These are phyloP conservation scores for Talaromyces wortmannii DNA, from an alignment of 495 filamentous ascomycete species.

Conservation along the genomic window DNA sequence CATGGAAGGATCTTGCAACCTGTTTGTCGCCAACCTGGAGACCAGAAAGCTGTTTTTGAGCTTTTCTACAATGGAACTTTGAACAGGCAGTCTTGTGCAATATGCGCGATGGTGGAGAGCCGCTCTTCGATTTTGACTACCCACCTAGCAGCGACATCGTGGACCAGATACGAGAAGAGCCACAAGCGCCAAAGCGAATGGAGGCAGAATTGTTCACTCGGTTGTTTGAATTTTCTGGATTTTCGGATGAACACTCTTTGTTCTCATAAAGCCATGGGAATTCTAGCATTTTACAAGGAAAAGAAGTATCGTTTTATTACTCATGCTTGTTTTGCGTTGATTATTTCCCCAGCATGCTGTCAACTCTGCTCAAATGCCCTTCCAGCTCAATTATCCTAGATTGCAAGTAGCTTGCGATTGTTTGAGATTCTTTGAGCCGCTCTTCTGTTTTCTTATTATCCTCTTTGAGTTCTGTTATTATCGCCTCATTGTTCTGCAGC, in stretches of 20 bases:
- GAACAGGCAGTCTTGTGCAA: slow-evolving; percentile 29
- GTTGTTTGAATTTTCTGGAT: background rate
- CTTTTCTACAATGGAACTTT: slow-evolving; percentile 34
- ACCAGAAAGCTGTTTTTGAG: slow-evolving; percentile 23
- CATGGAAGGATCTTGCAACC: slow-evolving; percentile 23
- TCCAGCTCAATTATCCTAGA: too few relatives aligned
- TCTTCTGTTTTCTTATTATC: too few relatives aligned
- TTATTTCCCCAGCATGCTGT: too few relatives aligned
- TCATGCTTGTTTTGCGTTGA: too few relatives aligned
- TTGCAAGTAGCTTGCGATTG: too few relatives aligned
- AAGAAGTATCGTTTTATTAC: too few relatives aligned
- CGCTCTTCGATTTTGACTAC: slow-evolving; percentile 32
- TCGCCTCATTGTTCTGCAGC: too few relatives aligned
- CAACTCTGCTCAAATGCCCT: too few relatives aligned
- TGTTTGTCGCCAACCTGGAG: slow-evolving; percentile 14
- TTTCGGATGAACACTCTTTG: background rate
- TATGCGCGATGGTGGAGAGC: slow-evolving; percentile 28
- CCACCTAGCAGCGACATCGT: slow-evolving; percentile 30
- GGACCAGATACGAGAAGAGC: slow-evolving; percentile 20
- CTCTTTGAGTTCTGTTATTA: too few relatives aligned
- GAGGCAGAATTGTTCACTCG: slow-evolving; percentile 21
- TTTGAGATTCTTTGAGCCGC: too few relatives aligned
- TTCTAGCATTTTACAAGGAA: too few relatives aligned
- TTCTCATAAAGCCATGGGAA: too few relatives aligned
- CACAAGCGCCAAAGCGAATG: slow-evolving; percentile 20